Evolutionary conservation across 2,329 filamentous ascomycete species (phyloP), one percentile per base, ranked within the genome.

Genomic region (Ampelomyces quisqualis): DNA sequence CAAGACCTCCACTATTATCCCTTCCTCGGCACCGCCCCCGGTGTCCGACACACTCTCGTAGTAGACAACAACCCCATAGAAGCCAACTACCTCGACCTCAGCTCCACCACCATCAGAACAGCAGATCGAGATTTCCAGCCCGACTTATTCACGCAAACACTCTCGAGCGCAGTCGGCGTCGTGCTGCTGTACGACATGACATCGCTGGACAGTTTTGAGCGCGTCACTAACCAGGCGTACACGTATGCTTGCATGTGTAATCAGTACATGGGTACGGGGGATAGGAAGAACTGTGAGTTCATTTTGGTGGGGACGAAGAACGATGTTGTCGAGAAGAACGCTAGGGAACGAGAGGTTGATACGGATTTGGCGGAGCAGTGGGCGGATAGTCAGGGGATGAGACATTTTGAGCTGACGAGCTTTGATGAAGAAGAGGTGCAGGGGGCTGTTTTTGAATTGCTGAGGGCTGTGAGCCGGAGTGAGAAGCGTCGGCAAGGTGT

Each of bases 161-260:
- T 62, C 7, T 14, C 21, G 1, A 9, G 38, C 1, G 54, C 59
- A 2, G 40, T 53, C 24, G 62, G 59, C 6, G 22, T 67, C 3
- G 45, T 65, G 1, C 35, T 67, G 2, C 30, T 67, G 1, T 67
- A 63, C 38, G 60, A 64, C 24, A 43, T 65, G 5, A 64, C 59
- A 4, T 40, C 19, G 19, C 18, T 29, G 8, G 24, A 29, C 18
- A 61, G 49, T n/a, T 65, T 59, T 24, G 49, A 60, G 1, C 24
- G 45, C 4, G 31, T 64, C 7, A 59, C 45, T 1, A 35, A 41
- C 2, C 23, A 51, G 6, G 57, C 48, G 2, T 64, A 58, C 34
- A n/a, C 38, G 10, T 40, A 49, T 28, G 27, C 51, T 5, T 54
- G 51, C 40, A 28, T 24, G 2, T 48, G 48, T 8, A 19, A 27